Percentiles rank a stretch among this genome's conserved stretches.
phyloP scores from a whole-genome alignment of 2,329 filamentous ascomycete genomes.

The Ophiostoma sp. region DNA sequence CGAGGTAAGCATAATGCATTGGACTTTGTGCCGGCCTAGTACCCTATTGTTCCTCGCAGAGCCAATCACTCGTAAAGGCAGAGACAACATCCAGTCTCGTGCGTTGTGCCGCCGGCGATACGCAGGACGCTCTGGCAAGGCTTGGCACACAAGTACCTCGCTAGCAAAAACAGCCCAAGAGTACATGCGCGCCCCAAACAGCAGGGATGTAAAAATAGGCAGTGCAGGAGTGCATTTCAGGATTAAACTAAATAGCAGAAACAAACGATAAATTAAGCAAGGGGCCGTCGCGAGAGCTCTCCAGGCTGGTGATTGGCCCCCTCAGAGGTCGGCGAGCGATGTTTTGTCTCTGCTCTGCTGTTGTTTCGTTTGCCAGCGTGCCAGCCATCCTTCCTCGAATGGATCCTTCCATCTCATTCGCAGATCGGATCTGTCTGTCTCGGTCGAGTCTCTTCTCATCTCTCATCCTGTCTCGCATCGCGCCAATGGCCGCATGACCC shows the following conservation, averaged over 20 bases:
- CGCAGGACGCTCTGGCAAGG: not conserved
- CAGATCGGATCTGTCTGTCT: conserved; percentile 3
- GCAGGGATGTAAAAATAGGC: not conserved
- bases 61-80: too few species aligned
- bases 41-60: not conserved
- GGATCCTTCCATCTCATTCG: not conserved
- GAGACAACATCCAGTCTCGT: not conserved
- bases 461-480: not conserved
- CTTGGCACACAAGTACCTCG: not conserved
- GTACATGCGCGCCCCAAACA: not conserved
- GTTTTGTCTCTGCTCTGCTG: not conserved
- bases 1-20: too few species aligned
- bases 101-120: not conserved
- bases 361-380: not conserved
- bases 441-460: not conserved
- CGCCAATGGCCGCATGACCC: not conserved
- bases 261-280: conserved; percentile 13
- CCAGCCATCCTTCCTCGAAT: too few species aligned
- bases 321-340: conserved; percentile 15
- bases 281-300: conserved; percentile 20
- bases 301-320: conserved; percentile 25
- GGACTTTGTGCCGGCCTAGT: too few species aligned
- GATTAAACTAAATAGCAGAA: not conserved
- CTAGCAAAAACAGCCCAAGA: not conserved
- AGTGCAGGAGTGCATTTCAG: not conserved